These are phyloP conservation scores for Triangularia verruculosa DNA, from an alignment of 2,329 filamentous ascomycete species.

Conservation along the genomic window DNA sequence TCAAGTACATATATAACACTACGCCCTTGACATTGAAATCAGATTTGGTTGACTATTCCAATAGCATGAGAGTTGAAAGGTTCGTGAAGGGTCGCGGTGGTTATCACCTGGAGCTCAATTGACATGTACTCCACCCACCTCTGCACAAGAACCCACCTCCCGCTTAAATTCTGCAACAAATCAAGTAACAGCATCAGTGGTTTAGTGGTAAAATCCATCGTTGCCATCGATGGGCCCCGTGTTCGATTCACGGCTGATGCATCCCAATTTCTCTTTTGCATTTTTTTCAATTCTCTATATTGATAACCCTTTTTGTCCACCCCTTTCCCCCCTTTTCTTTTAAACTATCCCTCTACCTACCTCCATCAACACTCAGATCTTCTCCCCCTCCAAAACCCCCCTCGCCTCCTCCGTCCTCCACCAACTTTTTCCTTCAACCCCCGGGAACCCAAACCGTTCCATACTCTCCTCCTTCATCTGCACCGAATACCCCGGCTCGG, in stretches of 20 bases:
- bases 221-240: slow-evolving; percentile 50
- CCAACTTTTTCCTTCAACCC: slow-evolving; percentile 70
- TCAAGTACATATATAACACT: too few relatives aligned
- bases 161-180: background rate
- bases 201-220: slow-evolving; percentile 55
- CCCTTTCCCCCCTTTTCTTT: background rate
- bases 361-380: slow-evolving; percentile 41
- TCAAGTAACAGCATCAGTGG: slow-evolving; percentile 36
- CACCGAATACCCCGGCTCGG: slow-evolving; percentile 80
- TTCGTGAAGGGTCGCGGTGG: too few relatives aligned
- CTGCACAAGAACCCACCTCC: background rate
- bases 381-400: slow-evolving; percentile 63
- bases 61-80: too few relatives aligned
- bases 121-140: background rate
- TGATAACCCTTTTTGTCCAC: background rate
- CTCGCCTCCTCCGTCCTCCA: slow-evolving; percentile 80
- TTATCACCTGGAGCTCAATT: too few relatives aligned
- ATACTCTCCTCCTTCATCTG: slow-evolving; percentile 91
- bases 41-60: too few relatives aligned
- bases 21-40: too few relatives aligned
- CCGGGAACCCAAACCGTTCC: slow-evolving; percentile 74
- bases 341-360: too few relatives aligned
- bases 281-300: background rate
- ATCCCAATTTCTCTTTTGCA: slow-evolving; percentile 4
- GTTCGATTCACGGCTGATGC: slow-evolving; percentile 32